phyloP scores from a whole-genome alignment of 2,329 filamentous ascomycete species.

The Exophiala mesophila region DNA sequence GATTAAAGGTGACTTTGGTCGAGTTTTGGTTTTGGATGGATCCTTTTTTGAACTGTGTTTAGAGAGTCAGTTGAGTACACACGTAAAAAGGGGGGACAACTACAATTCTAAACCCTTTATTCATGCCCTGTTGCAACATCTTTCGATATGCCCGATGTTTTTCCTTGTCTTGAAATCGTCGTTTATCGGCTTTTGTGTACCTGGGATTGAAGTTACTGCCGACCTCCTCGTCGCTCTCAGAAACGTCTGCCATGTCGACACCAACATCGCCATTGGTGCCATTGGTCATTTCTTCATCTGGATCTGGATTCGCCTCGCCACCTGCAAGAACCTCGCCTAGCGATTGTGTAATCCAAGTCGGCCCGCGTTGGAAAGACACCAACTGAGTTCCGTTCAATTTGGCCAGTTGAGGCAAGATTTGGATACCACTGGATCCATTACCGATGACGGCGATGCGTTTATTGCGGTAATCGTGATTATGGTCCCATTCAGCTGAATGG shows the following conservation, averaged over 20 bases:
- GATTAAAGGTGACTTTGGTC: conserved; percentile 13
- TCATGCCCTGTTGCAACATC: conserved; percentile 28
- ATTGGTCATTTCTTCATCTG: conserved; percentile 15
- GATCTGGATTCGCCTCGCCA: conserved; percentile 21
- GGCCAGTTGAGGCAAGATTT: conserved; percentile 32
- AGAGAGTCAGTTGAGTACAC: conserved; percentile 14
- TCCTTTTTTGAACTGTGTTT: conserved; percentile 15
- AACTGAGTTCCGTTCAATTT: conserved; percentile 23
- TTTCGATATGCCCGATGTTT: conserved; percentile 34
- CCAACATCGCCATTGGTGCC: conserved; percentile 11
- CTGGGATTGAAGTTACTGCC: conserved; percentile 25
- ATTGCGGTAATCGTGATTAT: conserved; percentile 24
- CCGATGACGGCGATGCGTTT: conserved; percentile 31
- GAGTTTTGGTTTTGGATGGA: conserved; percentile 20
- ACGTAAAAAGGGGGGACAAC: conserved; percentile 7
- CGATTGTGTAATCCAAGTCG: conserved; percentile 32
- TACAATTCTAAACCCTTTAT: conserved; percentile 20
- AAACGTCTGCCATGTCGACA: conserved; percentile 16
- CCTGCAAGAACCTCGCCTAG: conserved; percentile 25
- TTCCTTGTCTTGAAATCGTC: conserved; percentile 25
- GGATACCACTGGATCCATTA: conserved; percentile 35
- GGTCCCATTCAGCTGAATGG: conserved; percentile 30
- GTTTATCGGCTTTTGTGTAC: conserved; percentile 30
- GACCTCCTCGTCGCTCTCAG: conserved; percentile 11
- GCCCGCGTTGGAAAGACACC: conserved; percentile 31